A percentile compares a stretch with the other conserved stretches of the same genome.
Conservation (phyloP, 2,329 filamentous ascomycete genomes). For the Tympanopsis confertula region DNA sequence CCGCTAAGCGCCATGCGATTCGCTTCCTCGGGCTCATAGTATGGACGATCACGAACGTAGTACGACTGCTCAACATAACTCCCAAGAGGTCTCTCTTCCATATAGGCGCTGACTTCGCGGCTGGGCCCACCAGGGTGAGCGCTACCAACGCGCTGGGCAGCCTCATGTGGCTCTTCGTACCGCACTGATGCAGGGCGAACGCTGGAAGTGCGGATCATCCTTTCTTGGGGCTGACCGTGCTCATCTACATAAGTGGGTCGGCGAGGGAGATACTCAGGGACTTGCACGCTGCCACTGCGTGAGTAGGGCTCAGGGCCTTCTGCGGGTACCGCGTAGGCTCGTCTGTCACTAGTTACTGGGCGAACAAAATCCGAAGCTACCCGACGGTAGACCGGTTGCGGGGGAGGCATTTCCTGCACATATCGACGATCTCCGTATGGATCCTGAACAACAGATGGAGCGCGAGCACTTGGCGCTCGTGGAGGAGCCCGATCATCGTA, state of each 20-base stretch:
- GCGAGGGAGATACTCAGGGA: slow-evolving; percentile 23
- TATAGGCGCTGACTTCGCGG: slow-evolving; percentile 24
- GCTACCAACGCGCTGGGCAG: slow-evolving; percentile 24
- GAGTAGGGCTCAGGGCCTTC: slow-evolving; percentile 9
- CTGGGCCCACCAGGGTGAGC: slow-evolving; percentile 27
- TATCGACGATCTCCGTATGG: slow-evolving; percentile 24
- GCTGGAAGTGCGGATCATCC: slow-evolving; percentile 41
- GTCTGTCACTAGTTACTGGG: slow-evolving; percentile 10
- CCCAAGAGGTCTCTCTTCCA: slow-evolving; percentile 7
- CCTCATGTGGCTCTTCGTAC: slow-evolving; percentile 22
- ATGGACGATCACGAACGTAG: background rate
- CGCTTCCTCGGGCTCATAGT: background rate
- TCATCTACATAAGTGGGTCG: slow-evolving; percentile 16
- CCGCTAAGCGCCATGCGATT: background rate
- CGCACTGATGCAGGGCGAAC: slow-evolving; percentile 37
- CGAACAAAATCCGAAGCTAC: slow-evolving; percentile 8
- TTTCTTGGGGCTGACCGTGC: slow-evolving; percentile 36
- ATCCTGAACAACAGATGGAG: slow-evolving; percentile 26
- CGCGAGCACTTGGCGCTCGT: slow-evolving; percentile 26
- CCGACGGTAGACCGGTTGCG: slow-evolving; percentile 23
- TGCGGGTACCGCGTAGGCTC: slow-evolving; percentile 13
- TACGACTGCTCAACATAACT: background rate
- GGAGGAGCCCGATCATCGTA: background rate
- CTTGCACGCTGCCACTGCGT: slow-evolving; percentile 24
- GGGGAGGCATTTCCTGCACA: slow-evolving; percentile 28